Evolutionary conservation across 176 grass and related monocot species (phyloP), one percentile per base, ranked within the genome.

Genomic region (Zizania latifolia): DNA sequence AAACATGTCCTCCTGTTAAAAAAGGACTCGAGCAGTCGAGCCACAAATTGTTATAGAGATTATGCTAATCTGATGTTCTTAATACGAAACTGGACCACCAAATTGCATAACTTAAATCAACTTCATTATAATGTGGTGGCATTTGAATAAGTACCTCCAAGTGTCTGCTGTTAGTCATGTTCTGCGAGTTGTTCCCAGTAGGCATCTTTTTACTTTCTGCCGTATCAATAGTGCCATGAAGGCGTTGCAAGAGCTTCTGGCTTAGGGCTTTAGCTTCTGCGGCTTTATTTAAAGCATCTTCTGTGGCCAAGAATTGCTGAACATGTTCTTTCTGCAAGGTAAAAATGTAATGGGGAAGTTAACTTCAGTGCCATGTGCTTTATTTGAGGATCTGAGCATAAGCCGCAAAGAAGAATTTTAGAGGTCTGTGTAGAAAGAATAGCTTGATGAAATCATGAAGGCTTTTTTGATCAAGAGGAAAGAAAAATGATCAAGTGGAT

Each of bases 201-300:
- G 88, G 78, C 57, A 88, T 41, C 64, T 85, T 92, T 68, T 91
- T 88, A 84, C 75, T 76, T 75, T 86, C 61, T 56, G 55, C 76
- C 32, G 77, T 38, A 76, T 98, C 91, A 84, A 17, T 73, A 62
- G 75, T 84, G 28, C 91, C 91, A 84, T 92, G 87, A 48, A 94
- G 66, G 27, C 95, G 91, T 78, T 94, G 86, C 82, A 94, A 70
- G 71, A 98, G 91, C 72, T 94, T 98, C 83, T 98, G 91, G 78
- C 86, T 92, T 37, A 92, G 72, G 75, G 79, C 71, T 81, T 98
- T 98, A 72, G 95, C 89, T 92, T 98, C 95, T 61, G 95, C 91
- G 76, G 95, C 91, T 83, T 98, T 98, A 60, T 98, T 98, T 78
- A 90, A 85, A 83, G 95, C 95, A 92, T 98, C 95, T 88, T 98